phyloP scores from a whole-genome alignment of 345 rosid species.

The Balakata baccata region DNA sequence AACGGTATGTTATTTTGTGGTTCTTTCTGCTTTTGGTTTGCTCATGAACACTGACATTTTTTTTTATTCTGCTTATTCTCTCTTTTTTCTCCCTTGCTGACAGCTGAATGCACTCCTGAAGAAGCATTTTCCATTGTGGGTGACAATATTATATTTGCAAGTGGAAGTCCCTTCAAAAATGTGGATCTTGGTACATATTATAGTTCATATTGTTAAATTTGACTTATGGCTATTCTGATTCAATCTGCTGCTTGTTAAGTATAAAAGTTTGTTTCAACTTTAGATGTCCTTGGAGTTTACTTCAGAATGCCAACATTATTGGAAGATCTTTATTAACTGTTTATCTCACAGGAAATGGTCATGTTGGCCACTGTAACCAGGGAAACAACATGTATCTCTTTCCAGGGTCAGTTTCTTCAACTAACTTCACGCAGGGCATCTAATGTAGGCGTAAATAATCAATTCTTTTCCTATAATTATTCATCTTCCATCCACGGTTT shows the following conservation, averaged over 20 bases:
- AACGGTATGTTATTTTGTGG: slow-evolving; percentile 48
- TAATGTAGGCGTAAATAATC: slow-evolving; percentile 1
- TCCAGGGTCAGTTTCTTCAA: slow-evolving; percentile 70
- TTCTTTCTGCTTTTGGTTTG: slow-evolving; percentile 3
- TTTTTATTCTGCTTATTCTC: not conserved
- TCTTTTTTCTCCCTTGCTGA: slow-evolving; percentile 4
- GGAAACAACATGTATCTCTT: slow-evolving; percentile 99
- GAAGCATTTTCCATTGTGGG: slow-evolving; percentile 92
- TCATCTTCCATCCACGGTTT: slow-evolving; percentile 21
- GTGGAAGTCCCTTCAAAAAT: slow-evolving; percentile 92
- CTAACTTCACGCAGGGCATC: not conserved
- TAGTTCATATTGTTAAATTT: not conserved
- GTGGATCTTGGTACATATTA: slow-evolving; percentile 74
- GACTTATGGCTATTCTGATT: not conserved
- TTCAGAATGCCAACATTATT: not conserved
- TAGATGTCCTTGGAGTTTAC: not conserved
- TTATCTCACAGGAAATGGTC: slow-evolving; percentile 61
- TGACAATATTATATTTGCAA: slow-evolving; percentile 85
- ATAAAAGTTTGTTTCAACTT: slow-evolving; percentile 3
- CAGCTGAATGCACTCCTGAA: slow-evolving; percentile 96
- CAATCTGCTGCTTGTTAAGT: not conserved
- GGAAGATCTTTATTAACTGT: slow-evolving; percentile 21
- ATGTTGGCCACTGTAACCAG: slow-evolving; percentile 86
- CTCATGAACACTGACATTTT: not conserved
- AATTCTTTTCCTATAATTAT: not conserved